Conservation (phyloP, 2,329 filamentous ascomycete genomes). For the Sclerotiophoma versabilis region DNA sequence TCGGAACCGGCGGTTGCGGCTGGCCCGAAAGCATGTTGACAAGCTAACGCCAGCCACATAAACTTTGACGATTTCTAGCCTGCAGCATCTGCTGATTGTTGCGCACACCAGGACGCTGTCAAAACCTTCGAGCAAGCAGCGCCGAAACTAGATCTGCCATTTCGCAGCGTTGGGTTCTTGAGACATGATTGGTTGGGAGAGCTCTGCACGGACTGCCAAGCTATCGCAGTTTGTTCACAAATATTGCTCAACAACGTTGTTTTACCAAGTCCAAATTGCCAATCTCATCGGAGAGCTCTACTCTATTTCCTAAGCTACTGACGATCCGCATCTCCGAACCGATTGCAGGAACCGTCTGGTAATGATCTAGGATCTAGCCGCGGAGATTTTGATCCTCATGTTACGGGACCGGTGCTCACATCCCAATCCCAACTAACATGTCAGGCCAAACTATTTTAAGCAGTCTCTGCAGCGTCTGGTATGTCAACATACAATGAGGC, state of each 20-base stretch:
- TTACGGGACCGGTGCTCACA: constrained; percentile 17
- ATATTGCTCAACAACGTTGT: constrained; percentile 3
- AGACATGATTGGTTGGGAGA: not conserved
- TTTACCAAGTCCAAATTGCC: constrained; percentile 4
- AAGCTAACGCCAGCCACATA: constrained; percentile 9
- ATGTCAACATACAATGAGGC: constrained; percentile 29
- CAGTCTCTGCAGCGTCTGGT: constrained; percentile 58
- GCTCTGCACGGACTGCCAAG: constrained; percentile 8
- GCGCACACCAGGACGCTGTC: constrained; percentile 11
- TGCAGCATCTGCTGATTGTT: constrained; percentile 16
- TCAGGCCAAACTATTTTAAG: constrained; percentile 48
- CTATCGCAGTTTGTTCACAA: not conserved
- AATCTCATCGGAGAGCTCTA: not conserved
- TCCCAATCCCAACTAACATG: constrained; percentile 31
- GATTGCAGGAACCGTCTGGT: not conserved
- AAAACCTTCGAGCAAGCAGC: constrained; percentile 6
- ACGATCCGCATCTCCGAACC: constrained; percentile 5
- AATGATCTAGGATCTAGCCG: constrained; percentile 9
- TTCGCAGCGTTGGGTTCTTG: not conserved
- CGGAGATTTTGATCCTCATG: constrained; percentile 8
- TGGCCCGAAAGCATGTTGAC: constrained; percentile 3
- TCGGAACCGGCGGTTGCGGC: constrained; percentile 2
- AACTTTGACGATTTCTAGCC: constrained; percentile 3
- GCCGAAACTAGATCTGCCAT: constrained; percentile 6
- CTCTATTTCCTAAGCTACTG: constrained; percentile 1